phyloP scores from a whole-genome alignment of 208 protist genomes.

The Trichomonas tenax region DNA sequence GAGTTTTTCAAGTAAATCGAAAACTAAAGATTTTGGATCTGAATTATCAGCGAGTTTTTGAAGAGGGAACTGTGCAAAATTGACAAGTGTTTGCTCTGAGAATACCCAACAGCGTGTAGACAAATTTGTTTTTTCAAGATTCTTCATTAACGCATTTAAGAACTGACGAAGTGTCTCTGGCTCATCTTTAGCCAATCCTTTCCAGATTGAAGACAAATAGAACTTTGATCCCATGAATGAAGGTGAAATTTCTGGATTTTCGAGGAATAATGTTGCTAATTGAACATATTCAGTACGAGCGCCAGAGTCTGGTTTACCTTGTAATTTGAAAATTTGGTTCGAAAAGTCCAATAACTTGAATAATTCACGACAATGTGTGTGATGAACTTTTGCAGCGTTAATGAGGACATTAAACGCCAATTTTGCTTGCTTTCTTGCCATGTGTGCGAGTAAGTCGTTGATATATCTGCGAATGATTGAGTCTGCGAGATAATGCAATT shows the following conservation, averaged over 20 bases:
- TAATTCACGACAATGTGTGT: neutral
- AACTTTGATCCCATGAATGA: neutral
- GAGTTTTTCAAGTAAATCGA: neutral
- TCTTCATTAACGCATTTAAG: neutral
- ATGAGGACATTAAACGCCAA: neutral
- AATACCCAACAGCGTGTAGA: neutral
- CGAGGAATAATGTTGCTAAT: neutral
- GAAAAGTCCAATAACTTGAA: neutral
- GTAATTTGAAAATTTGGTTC: neutral
- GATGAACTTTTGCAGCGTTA: neutral
- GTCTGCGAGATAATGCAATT: neutral
- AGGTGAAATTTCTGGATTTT: neutral
- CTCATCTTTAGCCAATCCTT: neutral
- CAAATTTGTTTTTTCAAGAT: neutral
- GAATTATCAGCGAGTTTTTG: neutral
- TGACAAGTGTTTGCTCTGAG: neutral
- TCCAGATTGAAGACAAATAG: neutral
- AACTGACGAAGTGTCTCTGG: neutral
- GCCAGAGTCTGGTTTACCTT: neutral
- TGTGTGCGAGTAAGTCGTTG: neutral
- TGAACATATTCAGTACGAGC: neutral
- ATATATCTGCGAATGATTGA: neutral
- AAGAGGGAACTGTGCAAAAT: neutral
- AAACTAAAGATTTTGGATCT: neutral
- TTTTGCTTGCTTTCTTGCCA: neutral